Conservation (phyloP, 2,329 filamentous ascomycete species). For the Tolypocladium amazonense region DNA sequence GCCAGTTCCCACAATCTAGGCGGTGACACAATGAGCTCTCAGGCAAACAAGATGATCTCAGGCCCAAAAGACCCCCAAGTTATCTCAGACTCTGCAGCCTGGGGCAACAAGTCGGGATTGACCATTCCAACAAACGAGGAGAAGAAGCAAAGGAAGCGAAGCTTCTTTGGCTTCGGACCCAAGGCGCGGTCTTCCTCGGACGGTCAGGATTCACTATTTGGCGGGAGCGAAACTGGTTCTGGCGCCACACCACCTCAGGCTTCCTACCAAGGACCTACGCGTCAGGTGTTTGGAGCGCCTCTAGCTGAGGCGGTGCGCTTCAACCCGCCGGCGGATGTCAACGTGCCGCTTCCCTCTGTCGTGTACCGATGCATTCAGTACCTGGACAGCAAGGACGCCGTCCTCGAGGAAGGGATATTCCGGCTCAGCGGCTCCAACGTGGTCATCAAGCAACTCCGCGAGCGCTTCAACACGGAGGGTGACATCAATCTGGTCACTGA, state of each 20-base stretch:
- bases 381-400: slow-evolving; percentile 69
- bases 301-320: slow-evolving; percentile 78
- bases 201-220: slow-evolving; percentile 44
- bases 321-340: slow-evolving; percentile 61
- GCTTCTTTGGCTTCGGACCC: slow-evolving; percentile 60
- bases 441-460: slow-evolving; percentile 80
- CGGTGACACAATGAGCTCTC: slow-evolving; percentile 24
- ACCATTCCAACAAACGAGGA: slow-evolving; percentile 49
- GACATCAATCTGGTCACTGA: slow-evolving; percentile 81
- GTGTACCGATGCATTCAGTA: slow-evolving; percentile 95
- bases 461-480: slow-evolving; percentile 87
- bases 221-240: slow-evolving; percentile 34
- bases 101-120: slow-evolving; percentile 66
- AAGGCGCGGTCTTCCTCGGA: slow-evolving; percentile 50
- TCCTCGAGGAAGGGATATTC: slow-evolving; percentile 89
- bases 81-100: slow-evolving; percentile 72
- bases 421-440: slow-evolving; percentile 93
- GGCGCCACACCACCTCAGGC: slow-evolving; percentile 31
- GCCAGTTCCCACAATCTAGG: slow-evolving; percentile 19
- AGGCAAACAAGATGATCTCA: slow-evolving; percentile 54
- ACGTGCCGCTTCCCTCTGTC: slow-evolving; percentile 75
- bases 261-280: slow-evolving; percentile 41
- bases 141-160: slow-evolving; percentile 70
- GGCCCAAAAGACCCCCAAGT: slow-evolving; percentile 73
- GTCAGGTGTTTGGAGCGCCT: slow-evolving; percentile 75